Evolutionary conservation across 2,329 filamentous ascomycete genomes (phyloP).

Genomic region (Fusarium fujikuroi): DNA sequence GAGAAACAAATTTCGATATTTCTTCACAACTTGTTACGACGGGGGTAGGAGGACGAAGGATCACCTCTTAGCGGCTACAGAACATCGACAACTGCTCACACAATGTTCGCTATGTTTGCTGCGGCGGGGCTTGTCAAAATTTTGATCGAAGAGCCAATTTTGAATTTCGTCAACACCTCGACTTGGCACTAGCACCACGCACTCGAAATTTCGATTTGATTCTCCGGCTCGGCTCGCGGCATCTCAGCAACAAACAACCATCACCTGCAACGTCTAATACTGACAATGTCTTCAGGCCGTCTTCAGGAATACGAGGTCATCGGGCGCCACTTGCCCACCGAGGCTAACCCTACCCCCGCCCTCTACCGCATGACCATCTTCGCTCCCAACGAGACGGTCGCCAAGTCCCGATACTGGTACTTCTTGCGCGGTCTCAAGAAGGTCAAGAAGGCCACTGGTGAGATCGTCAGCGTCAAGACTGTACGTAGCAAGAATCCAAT

Average conservation of each 20-base stretch:
- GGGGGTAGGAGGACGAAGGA: slow-evolving; percentile 11
- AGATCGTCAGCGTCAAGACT: slow-evolving; percentile 97
- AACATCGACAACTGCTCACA: background rate
- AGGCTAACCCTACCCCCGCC: slow-evolving; percentile 96
- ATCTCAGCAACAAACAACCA: slow-evolving; percentile 12
- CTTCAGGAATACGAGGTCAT: slow-evolving; percentile 99
- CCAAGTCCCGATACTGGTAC: slow-evolving; percentile 99
- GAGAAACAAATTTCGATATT: slow-evolving; percentile 36
- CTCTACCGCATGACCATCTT: slow-evolving; percentile 99
- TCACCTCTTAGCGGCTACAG: background rate
- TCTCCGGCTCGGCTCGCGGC: slow-evolving; percentile 24
- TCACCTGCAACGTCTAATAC: slow-evolving; percentile 38
- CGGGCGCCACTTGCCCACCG: slow-evolving; percentile 97
- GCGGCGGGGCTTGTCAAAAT: background rate
- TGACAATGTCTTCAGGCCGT: slow-evolving; percentile 76
- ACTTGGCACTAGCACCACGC: background rate
- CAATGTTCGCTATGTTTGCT: background rate
- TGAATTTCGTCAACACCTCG: slow-evolving; percentile 24
- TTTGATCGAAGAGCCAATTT: slow-evolving; percentile 5
- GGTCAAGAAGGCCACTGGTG: slow-evolving; percentile 99
- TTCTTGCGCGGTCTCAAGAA: slow-evolving; percentile 99
- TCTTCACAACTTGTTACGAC: slow-evolving; percentile 8
- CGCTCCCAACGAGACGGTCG: slow-evolving; percentile 95
- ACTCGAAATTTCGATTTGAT: slow-evolving; percentile 14
- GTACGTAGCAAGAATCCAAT: slow-evolving; percentile 65